Evolutionary conservation across 805 yeast species (phyloP), one percentile per base, ranked within the genome.

Genomic region (Priceomyces carsonii): DNA sequence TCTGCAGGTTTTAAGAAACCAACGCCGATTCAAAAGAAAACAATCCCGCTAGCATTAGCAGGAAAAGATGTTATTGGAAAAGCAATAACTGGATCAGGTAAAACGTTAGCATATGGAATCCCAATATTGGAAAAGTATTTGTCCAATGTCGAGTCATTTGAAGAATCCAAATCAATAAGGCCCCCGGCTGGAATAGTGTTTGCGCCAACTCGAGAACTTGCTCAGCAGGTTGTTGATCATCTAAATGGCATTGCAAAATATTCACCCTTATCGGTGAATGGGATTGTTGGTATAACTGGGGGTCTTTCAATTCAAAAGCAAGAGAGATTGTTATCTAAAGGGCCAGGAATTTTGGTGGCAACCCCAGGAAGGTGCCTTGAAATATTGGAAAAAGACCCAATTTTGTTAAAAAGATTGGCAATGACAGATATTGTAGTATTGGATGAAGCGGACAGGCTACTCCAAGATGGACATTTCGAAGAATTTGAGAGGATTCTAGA

Each of bases 51-150:
- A 18, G 87, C 91, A 2, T 39, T 87, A 9, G 67, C 70, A 18
- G 95, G 90, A 5, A 72, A 70, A 22, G 98, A 93, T 61, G 77
- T 93, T 3, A 80, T 93, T 45, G 99, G 99, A 36, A 93, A 91
- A 55, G 99, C 99, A 10, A 83, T 93, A 8, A 93, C 99, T 1
- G 99, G 99, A 57, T 86, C 96, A 1, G 99, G 99, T 71, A 93
- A 93, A 57, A 93, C 99, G 0, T 67, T 90, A 39, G 99, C 99
- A 0, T 93, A 87, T 58, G 96, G 96, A 29, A 77, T 93, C 18
- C 97, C 99, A 7, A 82, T 95, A 18, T 59, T 93, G 41, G 96
- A 91, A 53, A 76, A 71, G 40, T 74, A 77, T 39, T 48, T 79
- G 13, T 38, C 47, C 10, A 57, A 59, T 7, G 33, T 50, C 20